Conservation (phyloP, 345 rosid species). For the Lumnitzera racemosa region DNA sequence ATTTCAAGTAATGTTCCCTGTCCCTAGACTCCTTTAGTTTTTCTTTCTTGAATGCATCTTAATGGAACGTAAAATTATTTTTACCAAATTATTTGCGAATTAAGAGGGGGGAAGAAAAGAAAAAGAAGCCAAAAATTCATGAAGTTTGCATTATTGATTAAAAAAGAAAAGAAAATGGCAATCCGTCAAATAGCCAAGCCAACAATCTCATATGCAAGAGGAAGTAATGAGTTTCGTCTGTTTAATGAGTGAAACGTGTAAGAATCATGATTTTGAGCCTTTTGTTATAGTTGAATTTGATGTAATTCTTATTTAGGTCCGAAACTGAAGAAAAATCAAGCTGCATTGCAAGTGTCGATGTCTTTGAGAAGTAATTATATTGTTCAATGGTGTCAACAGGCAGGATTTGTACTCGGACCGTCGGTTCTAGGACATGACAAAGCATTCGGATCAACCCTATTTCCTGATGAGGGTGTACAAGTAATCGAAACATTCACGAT, state of each 20-base stretch:
- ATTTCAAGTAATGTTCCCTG: no score
- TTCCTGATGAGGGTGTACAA: conserved; percentile 13
- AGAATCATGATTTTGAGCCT: no score
- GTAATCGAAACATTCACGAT: conserved; percentile 4
- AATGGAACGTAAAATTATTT: no score
- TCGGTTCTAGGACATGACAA: conserved; percentile 16
- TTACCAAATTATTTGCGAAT: no score
- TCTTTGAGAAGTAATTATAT: not conserved
- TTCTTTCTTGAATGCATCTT: no score
- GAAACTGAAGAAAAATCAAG: not conserved
- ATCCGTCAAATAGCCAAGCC: not conserved
- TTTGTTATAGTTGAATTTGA: no score
- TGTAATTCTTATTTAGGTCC: no score
- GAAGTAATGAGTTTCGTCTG: no score
- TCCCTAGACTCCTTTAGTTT: no score
- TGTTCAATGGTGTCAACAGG: conserved; percentile 12
- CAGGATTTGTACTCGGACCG: conserved; percentile 29
- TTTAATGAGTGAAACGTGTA: no score
- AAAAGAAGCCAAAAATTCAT: not conserved
- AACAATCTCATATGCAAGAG: not conserved
- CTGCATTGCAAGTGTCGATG: not conserved
- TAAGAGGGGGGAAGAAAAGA: not conserved
- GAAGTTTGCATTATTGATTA: not conserved
- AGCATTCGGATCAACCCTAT: not conserved
- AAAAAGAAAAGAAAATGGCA: not conserved